Conservation (phyloP, 805 yeast genomes). For the Ogataea haglerorum region DNA sequence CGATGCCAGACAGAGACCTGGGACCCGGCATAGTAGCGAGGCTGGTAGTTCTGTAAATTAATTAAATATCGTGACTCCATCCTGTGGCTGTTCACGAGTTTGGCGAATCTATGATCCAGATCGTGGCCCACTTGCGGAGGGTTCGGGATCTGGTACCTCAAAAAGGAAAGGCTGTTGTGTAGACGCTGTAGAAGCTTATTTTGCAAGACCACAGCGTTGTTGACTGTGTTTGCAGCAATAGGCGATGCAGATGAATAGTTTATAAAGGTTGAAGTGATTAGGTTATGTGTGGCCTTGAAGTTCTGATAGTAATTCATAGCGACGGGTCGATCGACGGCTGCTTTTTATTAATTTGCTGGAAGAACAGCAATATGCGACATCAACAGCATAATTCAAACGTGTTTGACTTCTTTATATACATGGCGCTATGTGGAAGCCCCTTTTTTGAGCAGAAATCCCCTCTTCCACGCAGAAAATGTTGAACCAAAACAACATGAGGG, state of each 20-base stretch:
- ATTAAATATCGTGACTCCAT: constrained; percentile 35
- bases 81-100: constrained; percentile 22
- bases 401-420: constrained; percentile 5
- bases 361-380: background rate
- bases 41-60: constrained; percentile 35
- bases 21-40: constrained; percentile 33
- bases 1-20: constrained; percentile 54
- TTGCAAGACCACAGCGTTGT: constrained; percentile 12
- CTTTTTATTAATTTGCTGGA: background rate
- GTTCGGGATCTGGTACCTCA: constrained; percentile 21
- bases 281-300: constrained; percentile 20
- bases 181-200: constrained; percentile 16
- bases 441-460: constrained; percentile 8
- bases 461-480: constrained; percentile 13
- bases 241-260: constrained; percentile 18
- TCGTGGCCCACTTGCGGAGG: constrained; percentile 20
- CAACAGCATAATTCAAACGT: background rate
- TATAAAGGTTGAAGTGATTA: constrained; percentile 18
- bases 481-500: constrained; percentile 23
- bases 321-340: constrained; percentile 13
- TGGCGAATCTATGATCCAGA: constrained; percentile 8
- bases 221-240: constrained; percentile 8
- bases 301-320: constrained; percentile 21
- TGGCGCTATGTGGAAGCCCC: background rate
- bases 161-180: constrained; percentile 18